Evolutionary conservation across 2,329 filamentous ascomycete species (phyloP).

Genomic region (Ophiobolus disseminans): DNA sequence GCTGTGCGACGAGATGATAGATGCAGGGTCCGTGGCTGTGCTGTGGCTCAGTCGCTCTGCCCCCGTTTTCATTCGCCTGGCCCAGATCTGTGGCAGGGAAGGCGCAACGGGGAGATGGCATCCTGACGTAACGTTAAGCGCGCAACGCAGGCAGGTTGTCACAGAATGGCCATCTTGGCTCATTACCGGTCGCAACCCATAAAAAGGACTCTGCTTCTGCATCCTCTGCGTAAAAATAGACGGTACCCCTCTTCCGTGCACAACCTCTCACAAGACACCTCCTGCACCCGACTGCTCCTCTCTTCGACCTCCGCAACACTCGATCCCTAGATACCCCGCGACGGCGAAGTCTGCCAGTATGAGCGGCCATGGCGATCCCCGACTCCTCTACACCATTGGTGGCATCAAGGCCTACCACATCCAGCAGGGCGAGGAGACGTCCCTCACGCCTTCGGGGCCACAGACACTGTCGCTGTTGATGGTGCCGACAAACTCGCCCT

Average conservation of each 20-base stretch:
- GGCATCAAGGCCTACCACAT: slow-evolving; percentile 93
- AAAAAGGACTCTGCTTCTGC: slow-evolving; percentile 16
- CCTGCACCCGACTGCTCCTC: neutral
- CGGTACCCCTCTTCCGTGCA: slow-evolving; percentile 15
- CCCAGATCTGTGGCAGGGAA: neutral
- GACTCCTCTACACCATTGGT: slow-evolving; percentile 68
- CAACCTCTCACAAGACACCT: neutral
- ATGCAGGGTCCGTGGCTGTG: neutral
- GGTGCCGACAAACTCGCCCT: slow-evolving; percentile 87
- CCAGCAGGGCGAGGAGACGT: slow-evolving; percentile 82
- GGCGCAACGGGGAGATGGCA: slow-evolving; percentile 2
- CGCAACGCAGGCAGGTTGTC: slow-evolving; percentile 21
- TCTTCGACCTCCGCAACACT: neutral
- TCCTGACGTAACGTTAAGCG: slow-evolving; percentile 22
- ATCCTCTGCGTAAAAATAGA: slow-evolving; percentile 16
- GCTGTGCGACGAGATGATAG: neutral
- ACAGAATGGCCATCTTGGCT: slow-evolving; percentile 9
- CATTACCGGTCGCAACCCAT: slow-evolving; percentile 14
- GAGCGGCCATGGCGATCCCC: slow-evolving; percentile 62
- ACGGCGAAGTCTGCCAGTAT: slow-evolving; percentile 38
- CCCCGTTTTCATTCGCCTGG: slow-evolving; percentile 1
- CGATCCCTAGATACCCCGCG: slow-evolving; percentile 14
- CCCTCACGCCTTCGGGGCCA: slow-evolving; percentile 82
- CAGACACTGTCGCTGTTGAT: slow-evolving; percentile 93
- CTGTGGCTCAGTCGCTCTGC: slow-evolving; percentile 6